Evolutionary conservation across 768 basidiomycete genomes (phyloP), one percentile per base, ranked within the genome.

Genomic region (Tephrocybe rancida): DNA sequence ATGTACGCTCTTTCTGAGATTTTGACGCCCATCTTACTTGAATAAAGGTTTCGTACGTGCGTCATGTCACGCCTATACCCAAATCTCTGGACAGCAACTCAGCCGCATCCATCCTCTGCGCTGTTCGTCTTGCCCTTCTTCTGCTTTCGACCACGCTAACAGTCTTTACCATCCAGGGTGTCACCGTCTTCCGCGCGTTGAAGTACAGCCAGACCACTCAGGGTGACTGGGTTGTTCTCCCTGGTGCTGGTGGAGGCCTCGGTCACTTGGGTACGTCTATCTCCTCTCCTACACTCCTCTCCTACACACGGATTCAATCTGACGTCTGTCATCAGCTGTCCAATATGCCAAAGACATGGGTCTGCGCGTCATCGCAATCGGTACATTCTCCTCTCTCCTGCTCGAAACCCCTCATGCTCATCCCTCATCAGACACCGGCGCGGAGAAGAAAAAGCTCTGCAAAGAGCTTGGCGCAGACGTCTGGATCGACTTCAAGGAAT

Each of bases 181-280:
- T 95, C 19, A 95, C 93, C 2, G 90, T 90, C 1, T 95, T 92
- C 64, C 87, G 90, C 53, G 93, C 91, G 0, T 72, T 95, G 60
- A 95, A 94, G 68, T 78, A 87, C 66, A 80, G 82, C 47, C 72
- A 81, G 49, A 78, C 84, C 6, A 75, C 70, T 25, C 79, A 84
- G 7, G 88, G 91, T 26, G 84, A 95, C 50, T 90, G 84, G 83
- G 74, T 91, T 55, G 86, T 85, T 19, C 72, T 93, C 43, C 85
- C 88, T 10, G 90, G 90, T 39, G 90, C 89, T 2, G 90, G 88
- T 3, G 88, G 88, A 51, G 90, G 92, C 13, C 84, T 93, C 27
- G 92, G 92, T 7, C 89, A 92, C 71, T 79, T 95, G 26, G 89
- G 82, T 85, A 50, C 25, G 65, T 39, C 18, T 16, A 3, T 52